A percentile compares a stretch with the other conserved stretches of the same genome.
These are phyloP conservation scores for Hyphopichia fennica DNA, from an alignment of 1,139 yeast genomes.

Conservation along the genomic window DNA sequence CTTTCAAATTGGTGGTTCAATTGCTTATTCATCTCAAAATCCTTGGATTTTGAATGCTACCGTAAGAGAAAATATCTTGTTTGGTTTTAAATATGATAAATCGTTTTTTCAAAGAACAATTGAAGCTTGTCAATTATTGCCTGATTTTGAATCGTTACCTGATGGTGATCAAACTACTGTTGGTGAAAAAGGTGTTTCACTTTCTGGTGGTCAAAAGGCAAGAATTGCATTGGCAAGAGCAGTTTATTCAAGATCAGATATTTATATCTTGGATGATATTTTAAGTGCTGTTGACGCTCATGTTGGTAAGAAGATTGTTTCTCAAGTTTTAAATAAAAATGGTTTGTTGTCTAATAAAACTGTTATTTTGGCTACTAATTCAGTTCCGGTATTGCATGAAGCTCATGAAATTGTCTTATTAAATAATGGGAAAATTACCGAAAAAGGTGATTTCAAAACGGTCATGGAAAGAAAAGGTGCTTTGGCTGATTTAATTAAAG, in stretches of 20 bases:
- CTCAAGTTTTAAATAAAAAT: conserved; percentile 18
- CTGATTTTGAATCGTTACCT: conserved; percentile 25
- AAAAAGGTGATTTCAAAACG: conserved; percentile 22
- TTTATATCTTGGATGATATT: conserved; percentile 26
- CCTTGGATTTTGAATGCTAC: conserved; percentile 33
- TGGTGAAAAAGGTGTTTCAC: conserved; percentile 33
- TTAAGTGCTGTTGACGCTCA: conserved; percentile 29
- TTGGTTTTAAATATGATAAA: conserved; percentile 27
- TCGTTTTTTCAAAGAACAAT: conserved; percentile 23
- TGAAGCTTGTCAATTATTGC: conserved; percentile 26
- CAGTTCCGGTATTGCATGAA: conserved; percentile 25
- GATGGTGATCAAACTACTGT: conserved; percentile 31
- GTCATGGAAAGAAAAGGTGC: conserved; percentile 11
- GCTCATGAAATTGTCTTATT: conserved; percentile 25
- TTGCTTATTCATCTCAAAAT: conserved; percentile 29
- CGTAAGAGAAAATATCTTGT: conserved; percentile 30
- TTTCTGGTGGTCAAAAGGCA: conserved; percentile 36
- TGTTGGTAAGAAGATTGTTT: conserved; percentile 24
- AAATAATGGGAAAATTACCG: conserved; percentile 20
- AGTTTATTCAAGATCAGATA: conserved; percentile 29
- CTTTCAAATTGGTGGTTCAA: conserved; percentile 17
- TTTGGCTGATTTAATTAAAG: conserved; percentile 15
- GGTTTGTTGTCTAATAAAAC: conserved; percentile 29
- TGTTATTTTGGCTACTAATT: conserved; percentile 28
- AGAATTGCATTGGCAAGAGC: conserved; percentile 31